phyloP scores from a whole-genome alignment of 2,329 filamentous ascomycete genomes.

The Talaromyces sp. region DNA sequence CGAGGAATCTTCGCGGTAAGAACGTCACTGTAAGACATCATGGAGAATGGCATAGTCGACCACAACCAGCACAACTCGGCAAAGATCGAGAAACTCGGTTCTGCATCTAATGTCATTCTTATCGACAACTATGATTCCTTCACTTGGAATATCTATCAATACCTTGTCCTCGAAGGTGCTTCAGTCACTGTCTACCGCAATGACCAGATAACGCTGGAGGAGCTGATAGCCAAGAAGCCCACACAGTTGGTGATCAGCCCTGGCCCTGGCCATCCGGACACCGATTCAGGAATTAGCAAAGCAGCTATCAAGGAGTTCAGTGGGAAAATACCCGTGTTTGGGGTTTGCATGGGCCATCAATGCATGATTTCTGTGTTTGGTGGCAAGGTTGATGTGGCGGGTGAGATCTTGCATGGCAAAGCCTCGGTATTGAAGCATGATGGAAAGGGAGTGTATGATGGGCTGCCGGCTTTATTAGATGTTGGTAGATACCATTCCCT shows the following conservation, averaged over 20 bases:
- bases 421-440: conserved; percentile 90
- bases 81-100: conserved; percentile 67
- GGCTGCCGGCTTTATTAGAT: conserved; percentile 73
- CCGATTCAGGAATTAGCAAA: conserved; percentile 89
- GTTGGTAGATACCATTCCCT: conserved; percentile 97
- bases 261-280: conserved; percentile 86
- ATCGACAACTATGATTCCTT: conserved; percentile 99
- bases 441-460: conserved; percentile 79
- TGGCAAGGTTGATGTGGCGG: conserved; percentile 84
- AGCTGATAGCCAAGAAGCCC: conserved; percentile 77
- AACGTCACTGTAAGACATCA: background rate
- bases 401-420: conserved; percentile 96
- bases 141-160: conserved; percentile 99
- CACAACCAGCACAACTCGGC: conserved; percentile 79
- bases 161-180: conserved; percentile 92
- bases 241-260: conserved; percentile 95
- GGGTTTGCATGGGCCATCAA: conserved; percentile 98
- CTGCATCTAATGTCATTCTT: conserved; percentile 84
- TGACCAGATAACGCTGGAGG: conserved; percentile 81
- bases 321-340: conserved; percentile 90
- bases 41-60: conserved; percentile 57
- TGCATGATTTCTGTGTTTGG: conserved; percentile 95
- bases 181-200: conserved; percentile 87
- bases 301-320: conserved; percentile 87
- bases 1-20: background rate